phyloP scores from a whole-genome alignment of 371 early-diverging fungal species.

The Mortierella sp. region DNA sequence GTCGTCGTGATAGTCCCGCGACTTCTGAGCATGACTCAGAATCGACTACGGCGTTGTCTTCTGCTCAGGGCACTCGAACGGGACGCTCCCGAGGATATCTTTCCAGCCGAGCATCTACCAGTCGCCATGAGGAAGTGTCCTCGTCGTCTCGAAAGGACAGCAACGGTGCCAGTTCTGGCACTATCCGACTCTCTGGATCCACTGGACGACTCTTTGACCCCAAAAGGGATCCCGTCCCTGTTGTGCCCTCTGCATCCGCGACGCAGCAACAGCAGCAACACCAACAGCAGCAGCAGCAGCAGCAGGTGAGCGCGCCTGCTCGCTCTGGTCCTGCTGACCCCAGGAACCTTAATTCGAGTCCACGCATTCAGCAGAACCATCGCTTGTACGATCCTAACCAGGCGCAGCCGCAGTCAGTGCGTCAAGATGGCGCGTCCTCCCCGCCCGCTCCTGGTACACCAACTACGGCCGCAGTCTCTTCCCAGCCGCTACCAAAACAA shows the following conservation, averaged over 20 bases:
- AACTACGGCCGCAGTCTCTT: conserved; percentile 5
- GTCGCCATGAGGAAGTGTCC: conserved; percentile 22
- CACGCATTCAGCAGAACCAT: conserved; percentile 20
- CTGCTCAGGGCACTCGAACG: not conserved
- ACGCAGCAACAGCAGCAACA: conserved; percentile 1
- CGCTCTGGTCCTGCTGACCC: conserved; percentile 19
- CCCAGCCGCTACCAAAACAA: conserved; percentile 16
- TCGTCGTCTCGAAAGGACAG: conserved; percentile 15
- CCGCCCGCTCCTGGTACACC: conserved; percentile 1
- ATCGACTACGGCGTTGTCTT: not conserved
- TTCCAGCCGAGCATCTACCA: conserved; percentile 10
- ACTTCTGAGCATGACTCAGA: conserved; percentile 18
- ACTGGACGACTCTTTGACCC: conserved; percentile 49
- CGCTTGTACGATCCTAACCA: conserved; percentile 45
- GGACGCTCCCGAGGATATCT: conserved; percentile 34
- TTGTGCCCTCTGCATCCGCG: conserved; percentile 23
- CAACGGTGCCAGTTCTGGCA: conserved; percentile 13
- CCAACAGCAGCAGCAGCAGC: not conserved
- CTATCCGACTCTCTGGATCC: conserved; percentile 14
- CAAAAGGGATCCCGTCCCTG: conserved; percentile 46
- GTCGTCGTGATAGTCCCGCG: conserved; percentile 4
- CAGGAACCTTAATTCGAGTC: conserved; percentile 11
- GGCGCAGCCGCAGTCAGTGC: conserved; percentile 38
- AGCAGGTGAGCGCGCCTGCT: not conserved
- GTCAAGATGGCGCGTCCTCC: conserved; percentile 5